Conservation (phyloP, 1,284 basidiomycete genomes). For the Sphaerobolus stellatus region DNA sequence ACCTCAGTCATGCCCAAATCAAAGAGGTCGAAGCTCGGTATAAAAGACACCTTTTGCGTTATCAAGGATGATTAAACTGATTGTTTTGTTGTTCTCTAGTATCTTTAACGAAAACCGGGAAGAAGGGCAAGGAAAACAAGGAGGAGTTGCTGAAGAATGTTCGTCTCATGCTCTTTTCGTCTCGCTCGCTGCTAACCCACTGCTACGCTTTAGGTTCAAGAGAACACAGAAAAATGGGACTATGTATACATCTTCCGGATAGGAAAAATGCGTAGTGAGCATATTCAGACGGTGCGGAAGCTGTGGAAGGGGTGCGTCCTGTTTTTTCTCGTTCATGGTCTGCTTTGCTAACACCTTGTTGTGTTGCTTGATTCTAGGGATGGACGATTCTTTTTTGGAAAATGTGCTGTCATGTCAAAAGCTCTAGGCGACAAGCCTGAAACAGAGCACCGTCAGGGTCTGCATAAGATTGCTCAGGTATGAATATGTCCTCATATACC, state of each 20-base stretch:
- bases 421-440: conserved; percentile 88
- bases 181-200: conserved; percentile 12
- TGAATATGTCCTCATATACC: conserved; percentile 27
- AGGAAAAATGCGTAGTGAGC: conserved; percentile 92
- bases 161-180: conserved; percentile 24
- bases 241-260: conserved; percentile 96
- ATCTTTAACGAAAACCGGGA: conserved; percentile 74
- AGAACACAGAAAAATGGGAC: conserved; percentile 80
- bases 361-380: conserved; percentile 46
- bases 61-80: conserved; percentile 5
- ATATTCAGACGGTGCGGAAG: conserved; percentile 90
- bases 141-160: conserved; percentile 81
- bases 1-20: conserved; percentile 76
- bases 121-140: conserved; percentile 86
- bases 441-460: conserved; percentile 81
- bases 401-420: conserved; percentile 92
- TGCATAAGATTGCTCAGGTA: conserved; percentile 80
- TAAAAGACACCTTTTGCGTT: conserved; percentile 27
- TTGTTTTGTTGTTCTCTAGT: conserved; percentile 44
- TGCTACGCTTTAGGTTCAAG: conserved; percentile 56
- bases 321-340: conserved; percentile 13
- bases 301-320: conserved; percentile 86
- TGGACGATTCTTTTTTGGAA: conserved; percentile 91
- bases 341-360: conserved; percentile 7
- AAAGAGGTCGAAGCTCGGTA: conserved; percentile 81